Evolutionary conservation across 352 stramenopile species (phyloP).

Genomic region (Thalassiosira ordinaria): DNA sequence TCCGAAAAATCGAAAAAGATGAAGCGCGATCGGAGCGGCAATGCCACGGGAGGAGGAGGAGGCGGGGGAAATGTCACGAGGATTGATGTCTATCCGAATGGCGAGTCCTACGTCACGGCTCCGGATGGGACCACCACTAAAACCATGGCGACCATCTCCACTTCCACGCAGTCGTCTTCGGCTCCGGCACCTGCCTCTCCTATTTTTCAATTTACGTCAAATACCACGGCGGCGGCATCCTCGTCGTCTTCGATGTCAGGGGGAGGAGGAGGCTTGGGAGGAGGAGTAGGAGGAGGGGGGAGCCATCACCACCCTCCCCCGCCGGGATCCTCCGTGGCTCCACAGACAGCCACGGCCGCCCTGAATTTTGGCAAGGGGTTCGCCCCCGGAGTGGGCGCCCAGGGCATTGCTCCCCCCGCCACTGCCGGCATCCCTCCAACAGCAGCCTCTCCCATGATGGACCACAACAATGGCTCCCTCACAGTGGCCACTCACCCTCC

Average conservation of each 20-base stretch:
- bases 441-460: neutral
- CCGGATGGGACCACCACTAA: constrained; percentile 19
- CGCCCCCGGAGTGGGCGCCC: neutral
- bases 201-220: constrained; percentile 56
- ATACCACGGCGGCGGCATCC: constrained; percentile 10
- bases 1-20: constrained; percentile 37
- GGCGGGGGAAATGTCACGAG: constrained; percentile 11
- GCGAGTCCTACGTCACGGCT: constrained; percentile 25
- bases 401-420: constrained; percentile 14
- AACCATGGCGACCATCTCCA: constrained; percentile 15
- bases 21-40: constrained; percentile 31
- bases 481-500: too few relatives aligned
- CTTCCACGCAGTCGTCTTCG: neutral
- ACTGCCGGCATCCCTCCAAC: too few relatives aligned
- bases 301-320: too few relatives aligned
- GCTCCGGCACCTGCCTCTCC: constrained; percentile 12
- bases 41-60: constrained; percentile 4
- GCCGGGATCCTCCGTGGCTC: neutral
- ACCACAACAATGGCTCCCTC: neutral
- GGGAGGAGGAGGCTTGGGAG: neutral
- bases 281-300: neutral
- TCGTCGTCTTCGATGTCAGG: neutral
- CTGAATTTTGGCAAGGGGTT: constrained; percentile 36
- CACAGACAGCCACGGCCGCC: constrained; percentile 7
- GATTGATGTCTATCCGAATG: constrained; percentile 32